These are phyloP conservation scores for Globisporangium mamillatum DNA, from an alignment of 352 stramenopile genomes.

Conservation along the genomic window DNA sequence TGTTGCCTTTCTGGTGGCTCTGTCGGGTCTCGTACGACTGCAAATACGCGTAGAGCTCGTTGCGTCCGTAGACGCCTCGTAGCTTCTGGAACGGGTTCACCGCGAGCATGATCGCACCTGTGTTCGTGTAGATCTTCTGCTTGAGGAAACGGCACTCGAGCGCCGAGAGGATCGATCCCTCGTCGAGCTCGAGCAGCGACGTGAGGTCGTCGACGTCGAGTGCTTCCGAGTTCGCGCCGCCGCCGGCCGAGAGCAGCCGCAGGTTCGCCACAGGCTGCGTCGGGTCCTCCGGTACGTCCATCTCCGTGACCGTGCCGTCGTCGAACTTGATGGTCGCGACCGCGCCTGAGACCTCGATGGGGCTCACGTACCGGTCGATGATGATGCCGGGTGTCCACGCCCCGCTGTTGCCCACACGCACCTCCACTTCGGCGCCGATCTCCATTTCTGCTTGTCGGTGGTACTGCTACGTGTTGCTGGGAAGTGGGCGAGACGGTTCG, in stretches of 20 bases:
- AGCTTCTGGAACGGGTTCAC: conserved; percentile 86
- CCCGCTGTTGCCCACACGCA: conserved; percentile 34
- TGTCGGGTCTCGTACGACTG: conserved; percentile 50
- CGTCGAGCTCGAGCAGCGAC: conserved; percentile 73
- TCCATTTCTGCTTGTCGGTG: conserved; percentile 36
- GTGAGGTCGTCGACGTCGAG: conserved; percentile 83
- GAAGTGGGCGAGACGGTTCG: background rate
- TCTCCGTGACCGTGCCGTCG: conserved; percentile 47
- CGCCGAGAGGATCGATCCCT: conserved; percentile 59
- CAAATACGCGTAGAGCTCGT: conserved; percentile 58
- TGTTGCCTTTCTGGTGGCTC: conserved; percentile 27
- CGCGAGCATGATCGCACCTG: conserved; percentile 73
- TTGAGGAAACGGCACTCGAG: conserved; percentile 69
- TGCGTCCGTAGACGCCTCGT: conserved; percentile 51
- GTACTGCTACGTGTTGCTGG: background rate
- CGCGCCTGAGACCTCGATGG: conserved; percentile 45
- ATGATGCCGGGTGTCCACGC: conserved; percentile 53
- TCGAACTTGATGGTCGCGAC: conserved; percentile 67
- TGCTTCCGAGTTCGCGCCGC: background rate
- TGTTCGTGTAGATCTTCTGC: conserved; percentile 87
- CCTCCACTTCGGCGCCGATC: conserved; percentile 62
- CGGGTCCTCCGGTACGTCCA: conserved; percentile 41
- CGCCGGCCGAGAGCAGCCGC: conserved; percentile 19
- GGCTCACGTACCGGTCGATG: conserved; percentile 62
- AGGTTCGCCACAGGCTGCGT: conserved; percentile 24